Base-by-base conservation (phyloP, 768 basidiomycete species). In the Amanita subjunquillea region DNA sequence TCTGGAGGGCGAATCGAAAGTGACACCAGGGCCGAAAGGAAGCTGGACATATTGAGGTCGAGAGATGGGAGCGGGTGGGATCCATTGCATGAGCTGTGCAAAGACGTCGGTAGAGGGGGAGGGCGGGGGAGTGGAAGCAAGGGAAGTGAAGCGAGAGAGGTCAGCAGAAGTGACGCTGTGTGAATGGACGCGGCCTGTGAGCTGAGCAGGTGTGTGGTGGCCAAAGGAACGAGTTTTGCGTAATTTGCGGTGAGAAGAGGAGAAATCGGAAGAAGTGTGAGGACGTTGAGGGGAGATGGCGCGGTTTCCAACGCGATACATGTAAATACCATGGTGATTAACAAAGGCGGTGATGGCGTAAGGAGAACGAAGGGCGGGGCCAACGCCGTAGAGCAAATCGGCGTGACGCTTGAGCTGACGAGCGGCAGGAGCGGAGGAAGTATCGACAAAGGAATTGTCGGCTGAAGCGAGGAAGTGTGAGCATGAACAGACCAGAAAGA, bases 341-440 rank as follows among this genome's bases (percentile, higher is more conserved):
- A 85, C 76, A 59, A 87, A 82, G 6, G 83, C 82, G n/a, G 87
- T 90, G 59, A 89, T 87, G 37, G 81, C 81, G 62, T 83, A 91
- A 2, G 89, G 88, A 10, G 87, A 90, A 29, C 84, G 79, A 9
- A 82, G 72, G 55, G 79, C 72, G 59, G 76, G 74, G 13, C 79
- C 76, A 29, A 91, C 85, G 10, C 87, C 83, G 34, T 80, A 65
- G 40, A 75, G 68, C 47, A 81, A 77, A 63, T 92, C 90, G 60
- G 85, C 87, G 27, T 78, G 74, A 59, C 75, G 74, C 74, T 91
- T 92, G 51, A 91, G 71, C 58, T 87, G 86, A 38, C 80, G 78
- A 10, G 88, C 88, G 27, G 84, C 87, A 12, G 75, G 72, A 2
- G 82, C 87, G 48, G 83, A 87, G 4, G 87, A 78, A 2, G 87